Evolutionary conservation across 1,139 yeast species (phyloP).

Genomic region (Magnusiomyces clavatus): DNA sequence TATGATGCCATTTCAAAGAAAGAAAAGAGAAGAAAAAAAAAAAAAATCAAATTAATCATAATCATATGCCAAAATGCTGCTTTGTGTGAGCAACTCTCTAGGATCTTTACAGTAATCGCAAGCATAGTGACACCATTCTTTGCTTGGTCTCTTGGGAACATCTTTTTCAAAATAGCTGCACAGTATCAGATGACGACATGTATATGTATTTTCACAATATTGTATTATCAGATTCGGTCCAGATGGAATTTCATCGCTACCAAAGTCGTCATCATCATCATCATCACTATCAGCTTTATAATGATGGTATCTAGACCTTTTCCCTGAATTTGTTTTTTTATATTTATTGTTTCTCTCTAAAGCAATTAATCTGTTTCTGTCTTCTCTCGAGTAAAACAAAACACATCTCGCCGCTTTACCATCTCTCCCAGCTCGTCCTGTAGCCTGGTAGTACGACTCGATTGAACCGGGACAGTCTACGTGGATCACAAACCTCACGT

Average conservation of each 20-base stretch:
- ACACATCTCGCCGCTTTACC: constrained; percentile 72
- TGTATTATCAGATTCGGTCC: constrained; percentile 51
- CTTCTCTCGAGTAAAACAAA: constrained; percentile 51
- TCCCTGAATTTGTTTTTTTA: constrained; percentile 62
- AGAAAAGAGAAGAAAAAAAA: not conserved
- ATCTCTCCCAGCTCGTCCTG: constrained; percentile 95
- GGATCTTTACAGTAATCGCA: constrained; percentile 30
- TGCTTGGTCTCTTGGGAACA: constrained; percentile 16
- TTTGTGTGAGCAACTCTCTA: constrained; percentile 4
- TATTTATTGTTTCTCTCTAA: constrained; percentile 26
- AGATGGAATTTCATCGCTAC: not conserved
- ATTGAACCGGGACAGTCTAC: constrained; percentile 74
- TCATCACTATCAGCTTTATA: not conserved
- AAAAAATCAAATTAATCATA: not conserved
- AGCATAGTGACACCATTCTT: constrained; percentile 26
- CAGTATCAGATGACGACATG: constrained; percentile 74
- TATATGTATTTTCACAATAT: constrained; percentile 73
- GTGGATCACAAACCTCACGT: constrained; percentile 82
- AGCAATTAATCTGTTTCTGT: constrained; percentile 42
- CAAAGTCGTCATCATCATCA: not conserved
- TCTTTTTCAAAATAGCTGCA: constrained; percentile 71
- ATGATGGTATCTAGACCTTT: constrained; percentile 39
- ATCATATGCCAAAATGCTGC: not conserved
- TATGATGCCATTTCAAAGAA: not conserved
- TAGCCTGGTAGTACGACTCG: constrained; percentile 89